These are phyloP conservation scores for Meredithiella fracta DNA, from an alignment of 2,329 filamentous ascomycete genomes.

Conservation along the genomic window DNA sequence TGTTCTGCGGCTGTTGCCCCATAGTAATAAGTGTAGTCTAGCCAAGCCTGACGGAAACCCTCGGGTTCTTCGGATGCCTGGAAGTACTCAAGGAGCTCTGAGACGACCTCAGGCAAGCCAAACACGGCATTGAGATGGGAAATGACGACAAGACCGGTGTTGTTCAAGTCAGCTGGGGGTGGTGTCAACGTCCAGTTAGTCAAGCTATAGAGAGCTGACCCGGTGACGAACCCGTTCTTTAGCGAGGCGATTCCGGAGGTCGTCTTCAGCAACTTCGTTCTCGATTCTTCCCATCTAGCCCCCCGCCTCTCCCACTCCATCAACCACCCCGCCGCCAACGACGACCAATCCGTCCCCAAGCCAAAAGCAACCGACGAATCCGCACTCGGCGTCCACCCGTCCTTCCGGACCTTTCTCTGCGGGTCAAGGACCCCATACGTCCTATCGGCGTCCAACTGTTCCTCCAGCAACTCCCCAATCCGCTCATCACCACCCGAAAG, in stretches of 20 bases:
- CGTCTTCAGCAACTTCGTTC: slow-evolving; percentile 31
- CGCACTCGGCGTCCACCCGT: slow-evolving; percentile 31
- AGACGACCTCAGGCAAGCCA: slow-evolving; percentile 39
- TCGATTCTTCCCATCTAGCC: slow-evolving; percentile 34
- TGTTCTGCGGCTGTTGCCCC: slow-evolving; percentile 33
- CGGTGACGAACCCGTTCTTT: slow-evolving; percentile 43
- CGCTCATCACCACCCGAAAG: slow-evolving; percentile 41
- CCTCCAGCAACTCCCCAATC: slow-evolving; percentile 35
- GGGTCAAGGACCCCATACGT: slow-evolving; percentile 39
- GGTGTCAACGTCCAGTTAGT: slow-evolving; percentile 33
- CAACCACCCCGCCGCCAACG: slow-evolving; percentile 39
- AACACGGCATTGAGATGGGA: slow-evolving; percentile 43
- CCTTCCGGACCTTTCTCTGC: slow-evolving; percentile 39
- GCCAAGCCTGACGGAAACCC: slow-evolving; percentile 36
- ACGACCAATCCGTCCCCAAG: slow-evolving; percentile 43
- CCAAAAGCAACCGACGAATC: slow-evolving; percentile 24
- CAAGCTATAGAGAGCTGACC: slow-evolving; percentile 34
- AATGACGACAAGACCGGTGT: slow-evolving; percentile 33
- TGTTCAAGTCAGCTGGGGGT: slow-evolving; percentile 34
- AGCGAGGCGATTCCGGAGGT: slow-evolving; percentile 35
- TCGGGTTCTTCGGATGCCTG: slow-evolving; percentile 28
- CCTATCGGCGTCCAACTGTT: slow-evolving; percentile 34
- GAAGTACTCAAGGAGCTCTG: slow-evolving; percentile 37
- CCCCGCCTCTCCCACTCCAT: slow-evolving; percentile 44
- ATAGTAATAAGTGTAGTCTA: slow-evolving; percentile 46